Evolutionary conservation across 768 basidiomycete species (phyloP), one percentile per base, ranked within the genome.

Genomic region (Tubosaeta brunneosetosa): DNA sequence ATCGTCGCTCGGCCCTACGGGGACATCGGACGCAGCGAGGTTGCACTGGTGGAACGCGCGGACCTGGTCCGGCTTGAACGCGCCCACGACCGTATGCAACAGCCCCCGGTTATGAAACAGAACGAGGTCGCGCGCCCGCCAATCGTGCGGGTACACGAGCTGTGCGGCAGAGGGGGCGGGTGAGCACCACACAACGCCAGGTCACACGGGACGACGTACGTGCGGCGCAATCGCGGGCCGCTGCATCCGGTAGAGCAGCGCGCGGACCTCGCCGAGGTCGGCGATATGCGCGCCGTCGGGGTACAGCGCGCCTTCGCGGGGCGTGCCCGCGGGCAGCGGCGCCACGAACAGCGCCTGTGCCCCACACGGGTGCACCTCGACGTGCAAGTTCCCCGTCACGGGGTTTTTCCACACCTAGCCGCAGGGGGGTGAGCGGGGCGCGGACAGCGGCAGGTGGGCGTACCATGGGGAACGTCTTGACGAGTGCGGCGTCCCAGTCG

Each of bases 301-400:
- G 70, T 85, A 94, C 1, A 93, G 73, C 4, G 88, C 84, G 0
- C 76, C 83, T 38, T 83, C 77, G 10, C 78, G 75, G 26, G 70
- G 70, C 0, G 80, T 78, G 22, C 79, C 79, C 41, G 71, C 74
- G 0, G 90, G 88, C 0, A 94, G 77, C 14, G 91, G 82, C n/a
- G 80, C 80, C 57, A 97, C 73, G 50, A 85, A 55, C 29, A 94
- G 76, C 59, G 87, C 82, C 34, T 74, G 69, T 1, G 69, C 82
- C 29, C 83, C 91, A 59, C 86, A 89, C 4, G 89, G 92, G 66
- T 95, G 94, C 4, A 95, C 93, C 65, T 97, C 83, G 73, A 94
- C 85, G 66, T 94, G 90, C 19, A 97, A 77, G 2, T 74, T 73
- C 25, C 85, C 84, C 12, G 92, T 95, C 8, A 82, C 80, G 1